Conservation (phyloP, 2,329 filamentous ascomycete genomes). For the Pseudocercospora fuligena region DNA sequence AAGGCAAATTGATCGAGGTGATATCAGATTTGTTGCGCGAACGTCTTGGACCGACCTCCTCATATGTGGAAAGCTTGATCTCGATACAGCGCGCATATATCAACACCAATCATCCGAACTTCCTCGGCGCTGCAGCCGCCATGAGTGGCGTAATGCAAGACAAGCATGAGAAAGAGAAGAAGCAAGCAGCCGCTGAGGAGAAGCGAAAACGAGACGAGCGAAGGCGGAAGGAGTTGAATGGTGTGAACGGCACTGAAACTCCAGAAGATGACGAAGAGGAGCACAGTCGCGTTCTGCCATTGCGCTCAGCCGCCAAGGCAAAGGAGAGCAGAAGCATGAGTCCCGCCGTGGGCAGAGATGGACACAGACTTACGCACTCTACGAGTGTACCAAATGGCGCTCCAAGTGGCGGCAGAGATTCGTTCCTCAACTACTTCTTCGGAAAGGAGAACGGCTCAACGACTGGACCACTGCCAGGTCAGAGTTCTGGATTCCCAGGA, state of each 20-base stretch:
- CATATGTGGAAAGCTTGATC: constrained; percentile 94
- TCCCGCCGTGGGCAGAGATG: constrained; percentile 67
- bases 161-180: constrained; percentile 92
- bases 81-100: constrained; percentile 98
- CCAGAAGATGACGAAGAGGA: constrained; percentile 66
- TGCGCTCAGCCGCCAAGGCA: constrained; percentile 51
- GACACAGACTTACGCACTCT: constrained; percentile 38
- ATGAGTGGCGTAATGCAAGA: constrained; percentile 97
- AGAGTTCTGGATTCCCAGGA: constrained; percentile 48
- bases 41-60: constrained; percentile 83
- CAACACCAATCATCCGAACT: constrained; percentile 99
- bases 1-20: constrained; percentile 96
- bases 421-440: constrained; percentile 98
- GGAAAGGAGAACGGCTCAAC: constrained; percentile 79
- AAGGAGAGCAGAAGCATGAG: constrained; percentile 79
- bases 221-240: constrained; percentile 79
- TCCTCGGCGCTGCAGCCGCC: constrained; percentile 91
- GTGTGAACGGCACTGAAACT: constrained; percentile 72
- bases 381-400: constrained; percentile 39
- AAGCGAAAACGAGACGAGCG: constrained; percentile 82
- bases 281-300: constrained; percentile 55
- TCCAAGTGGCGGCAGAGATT: constrained; percentile 73
- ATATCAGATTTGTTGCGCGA: constrained; percentile 95
- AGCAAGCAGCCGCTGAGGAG: constrained; percentile 78
- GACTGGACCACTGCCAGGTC: constrained; percentile 40